Percentiles rank a stretch among this genome's conserved stretches.
Conservation (phyloP, 192 early-diverging fungal species). For the Coemansia sp. region DNA sequence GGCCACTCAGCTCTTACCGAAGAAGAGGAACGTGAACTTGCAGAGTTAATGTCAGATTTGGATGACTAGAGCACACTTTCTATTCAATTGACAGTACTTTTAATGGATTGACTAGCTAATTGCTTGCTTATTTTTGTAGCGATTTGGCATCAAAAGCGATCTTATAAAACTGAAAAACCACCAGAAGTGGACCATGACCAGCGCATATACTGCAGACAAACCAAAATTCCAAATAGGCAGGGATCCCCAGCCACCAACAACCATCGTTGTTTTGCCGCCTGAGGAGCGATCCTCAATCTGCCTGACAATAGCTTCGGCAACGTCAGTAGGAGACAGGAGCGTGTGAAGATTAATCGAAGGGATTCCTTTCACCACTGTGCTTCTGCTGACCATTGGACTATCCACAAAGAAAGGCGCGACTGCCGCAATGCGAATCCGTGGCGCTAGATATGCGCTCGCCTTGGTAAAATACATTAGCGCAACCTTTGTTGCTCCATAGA, state of each 20-base stretch:
- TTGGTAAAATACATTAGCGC: constrained; percentile 65
- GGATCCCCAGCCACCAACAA: constrained; percentile 22
- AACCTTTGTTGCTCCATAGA: constrained; percentile 77
- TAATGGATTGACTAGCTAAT: not conserved
- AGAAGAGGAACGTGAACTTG: constrained; percentile 88
- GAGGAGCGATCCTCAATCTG: constrained; percentile 19
- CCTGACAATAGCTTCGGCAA: constrained; percentile 31
- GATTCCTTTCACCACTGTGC: constrained; percentile 16
- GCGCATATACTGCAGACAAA: not conserved
- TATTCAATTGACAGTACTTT: not conserved
- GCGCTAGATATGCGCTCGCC: constrained; percentile 39
- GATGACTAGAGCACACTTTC: constrained; percentile 29
- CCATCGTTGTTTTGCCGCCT: constrained; percentile 23
- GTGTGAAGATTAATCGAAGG: constrained; percentile 24
- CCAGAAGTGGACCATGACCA: not conserved
- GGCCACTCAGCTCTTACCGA: constrained; percentile 64
- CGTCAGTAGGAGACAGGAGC: constrained; percentile 16
- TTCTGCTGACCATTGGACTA: constrained; percentile 51
- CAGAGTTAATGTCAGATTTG: constrained; percentile 78
- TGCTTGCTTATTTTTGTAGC: not conserved
- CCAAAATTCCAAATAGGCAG: constrained; percentile 32
- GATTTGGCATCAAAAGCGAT: not conserved
- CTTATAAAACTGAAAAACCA: constrained; percentile 2
- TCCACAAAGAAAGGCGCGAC: constrained; percentile 61
- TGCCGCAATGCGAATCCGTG: constrained; percentile 60